Percentiles rank a stretch among this genome's conserved stretches.
phyloP scores from a whole-genome alignment of 2,329 filamentous ascomycete species.

The Penicillium crustosum region DNA sequence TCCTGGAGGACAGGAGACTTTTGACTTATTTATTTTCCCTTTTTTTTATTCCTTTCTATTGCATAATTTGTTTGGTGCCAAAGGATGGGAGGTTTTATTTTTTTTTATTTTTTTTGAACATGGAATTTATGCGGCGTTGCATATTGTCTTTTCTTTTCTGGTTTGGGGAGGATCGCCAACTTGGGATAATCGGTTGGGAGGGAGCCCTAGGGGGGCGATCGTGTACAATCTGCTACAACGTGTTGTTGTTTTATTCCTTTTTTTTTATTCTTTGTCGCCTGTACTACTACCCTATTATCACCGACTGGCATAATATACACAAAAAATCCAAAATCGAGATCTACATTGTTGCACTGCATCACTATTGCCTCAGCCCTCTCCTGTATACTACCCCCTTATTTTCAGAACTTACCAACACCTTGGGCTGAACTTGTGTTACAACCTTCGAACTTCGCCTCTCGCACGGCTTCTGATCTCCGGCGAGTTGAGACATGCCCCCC shows the following conservation, averaged over 20 bases:
- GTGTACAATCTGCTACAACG: constrained; percentile 27
- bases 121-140: constrained; percentile 23
- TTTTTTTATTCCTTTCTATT: constrained; percentile 15
- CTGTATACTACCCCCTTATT: not conserved
- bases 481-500: not conserved
- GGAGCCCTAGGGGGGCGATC: constrained; percentile 12
- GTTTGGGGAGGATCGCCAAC: constrained; percentile 11
- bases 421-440: not conserved
- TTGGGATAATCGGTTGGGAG: constrained; percentile 22
- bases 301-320: constrained; percentile 22
- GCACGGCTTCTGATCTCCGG: constrained; percentile 14
- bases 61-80: constrained; percentile 29
- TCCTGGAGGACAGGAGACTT: constrained; percentile 17
- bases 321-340: constrained; percentile 14
- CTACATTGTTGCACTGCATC: constrained; percentile 2
- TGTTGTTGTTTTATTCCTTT: constrained; percentile 23
- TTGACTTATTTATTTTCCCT: constrained; percentile 14
- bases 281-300: constrained; percentile 23
- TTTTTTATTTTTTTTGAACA: constrained; percentile 25
- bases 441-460: not conserved
- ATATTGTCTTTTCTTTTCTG: constrained; percentile 21
- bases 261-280: constrained; percentile 4
- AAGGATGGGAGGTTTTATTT: constrained; percentile 27
- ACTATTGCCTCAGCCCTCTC: not conserved
- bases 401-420: not conserved